These are phyloP conservation scores for Pelargonium fulgidum DNA, from an alignment of 441 rosid genomes.

Conservation along the genomic window DNA sequence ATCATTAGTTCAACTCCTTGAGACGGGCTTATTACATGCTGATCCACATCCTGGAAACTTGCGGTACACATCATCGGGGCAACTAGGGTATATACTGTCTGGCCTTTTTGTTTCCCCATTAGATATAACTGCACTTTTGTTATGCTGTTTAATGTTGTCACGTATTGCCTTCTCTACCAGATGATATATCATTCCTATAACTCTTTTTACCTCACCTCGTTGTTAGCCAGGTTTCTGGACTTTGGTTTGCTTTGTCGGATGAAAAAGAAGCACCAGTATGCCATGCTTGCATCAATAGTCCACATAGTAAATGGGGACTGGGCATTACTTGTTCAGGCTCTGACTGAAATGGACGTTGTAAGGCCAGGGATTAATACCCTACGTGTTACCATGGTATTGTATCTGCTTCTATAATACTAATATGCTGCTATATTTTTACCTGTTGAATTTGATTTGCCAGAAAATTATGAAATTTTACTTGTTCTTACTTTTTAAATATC, in stretches of 20 bases:
- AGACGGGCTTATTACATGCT: conserved; percentile 91
- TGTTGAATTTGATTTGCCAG: conserved; percentile 11
- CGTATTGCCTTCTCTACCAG: conserved; percentile 16
- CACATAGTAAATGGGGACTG: conserved; percentile 94
- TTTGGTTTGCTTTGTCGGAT: conserved; percentile 90
- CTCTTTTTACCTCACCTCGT: neutral
- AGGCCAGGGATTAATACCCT: conserved; percentile 65
- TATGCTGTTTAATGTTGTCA: conserved; percentile 19
- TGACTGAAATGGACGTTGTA: conserved; percentile 87
- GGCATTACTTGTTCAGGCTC: conserved; percentile 66
- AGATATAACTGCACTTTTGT: conserved; percentile 15
- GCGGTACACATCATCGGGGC: conserved; percentile 73
- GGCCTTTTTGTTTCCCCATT: conserved; percentile 15
- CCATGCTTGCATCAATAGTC: conserved; percentile 89
- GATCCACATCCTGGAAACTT: conserved; percentile 98
- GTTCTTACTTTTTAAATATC: neutral
- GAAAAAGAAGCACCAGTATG: conserved; percentile 86
- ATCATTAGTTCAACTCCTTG: conserved; percentile 85
- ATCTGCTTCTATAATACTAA: conserved; percentile 11
- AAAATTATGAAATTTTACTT: conserved; percentile 5
- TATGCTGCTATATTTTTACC: conserved; percentile 14
- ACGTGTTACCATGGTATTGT: conserved; percentile 66
- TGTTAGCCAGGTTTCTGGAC: conserved; percentile 67
- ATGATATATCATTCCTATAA: neutral
- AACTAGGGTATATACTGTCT: conserved; percentile 55